These are phyloP conservation scores for Apiotrichum gracile DNA, from an alignment of 1,284 basidiomycete species.

Conservation along the genomic window DNA sequence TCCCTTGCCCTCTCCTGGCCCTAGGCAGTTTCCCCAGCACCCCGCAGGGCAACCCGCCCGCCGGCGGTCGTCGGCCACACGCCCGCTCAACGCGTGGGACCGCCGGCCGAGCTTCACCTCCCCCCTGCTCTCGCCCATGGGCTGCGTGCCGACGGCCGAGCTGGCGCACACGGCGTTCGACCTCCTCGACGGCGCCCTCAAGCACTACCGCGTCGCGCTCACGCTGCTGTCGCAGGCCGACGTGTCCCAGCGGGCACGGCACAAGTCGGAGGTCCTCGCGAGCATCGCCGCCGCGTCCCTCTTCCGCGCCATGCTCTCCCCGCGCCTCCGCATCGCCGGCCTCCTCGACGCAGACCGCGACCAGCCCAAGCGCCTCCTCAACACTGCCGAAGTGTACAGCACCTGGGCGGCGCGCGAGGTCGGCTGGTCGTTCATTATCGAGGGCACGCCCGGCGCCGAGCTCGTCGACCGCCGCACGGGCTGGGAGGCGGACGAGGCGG, in stretches of 20 bases:
- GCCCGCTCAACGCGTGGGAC: slow-evolving; percentile 34
- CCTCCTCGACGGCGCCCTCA: slow-evolving; percentile 33
- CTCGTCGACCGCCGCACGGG: slow-evolving; percentile 35
- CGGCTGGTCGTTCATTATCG: slow-evolving; percentile 46
- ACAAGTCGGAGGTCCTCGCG: slow-evolving; percentile 36
- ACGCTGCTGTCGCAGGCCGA: slow-evolving; percentile 31
- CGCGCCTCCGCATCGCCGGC: slow-evolving; percentile 16
- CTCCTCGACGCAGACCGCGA: slow-evolving; percentile 3
- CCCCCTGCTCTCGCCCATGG: slow-evolving; percentile 9
- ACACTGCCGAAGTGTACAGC: slow-evolving; percentile 45
- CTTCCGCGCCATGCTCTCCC: slow-evolving; percentile 37
- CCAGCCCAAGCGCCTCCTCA: slow-evolving; percentile 19
- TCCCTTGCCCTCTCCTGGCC: slow-evolving; percentile 8
- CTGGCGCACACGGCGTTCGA: slow-evolving; percentile 38
- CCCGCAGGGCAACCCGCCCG: not conserved
- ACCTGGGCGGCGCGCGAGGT: slow-evolving; percentile 47
- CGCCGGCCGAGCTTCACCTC: slow-evolving; percentile 26
- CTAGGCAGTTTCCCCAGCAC: not conserved
- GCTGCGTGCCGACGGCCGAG: slow-evolving; percentile 24
- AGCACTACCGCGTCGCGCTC: slow-evolving; percentile 44
- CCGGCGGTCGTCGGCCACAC: slow-evolving; percentile 33
- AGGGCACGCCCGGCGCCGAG: slow-evolving; percentile 34
- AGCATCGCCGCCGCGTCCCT: slow-evolving; percentile 33
- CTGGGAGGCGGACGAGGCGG: slow-evolving; percentile 39
- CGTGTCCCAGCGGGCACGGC: slow-evolving; percentile 28